Conservation (phyloP, 2,329 filamentous ascomycete species). For the Rosellinia necatrix region DNA sequence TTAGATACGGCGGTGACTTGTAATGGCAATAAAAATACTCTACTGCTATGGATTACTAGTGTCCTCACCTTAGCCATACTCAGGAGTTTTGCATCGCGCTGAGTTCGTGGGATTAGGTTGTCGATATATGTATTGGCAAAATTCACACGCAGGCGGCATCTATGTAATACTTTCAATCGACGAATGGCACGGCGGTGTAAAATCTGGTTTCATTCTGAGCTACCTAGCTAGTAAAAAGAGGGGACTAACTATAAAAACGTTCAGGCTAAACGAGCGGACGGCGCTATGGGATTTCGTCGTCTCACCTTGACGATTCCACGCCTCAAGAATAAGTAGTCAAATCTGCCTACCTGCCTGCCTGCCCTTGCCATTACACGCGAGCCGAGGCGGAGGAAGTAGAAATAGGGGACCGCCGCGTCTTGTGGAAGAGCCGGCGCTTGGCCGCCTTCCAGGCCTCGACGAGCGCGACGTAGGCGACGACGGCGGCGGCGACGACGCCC, state of each 20-base stretch:
- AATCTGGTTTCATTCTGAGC: slow-evolving; percentile 3
- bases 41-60: no score
- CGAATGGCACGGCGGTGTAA: not conserved
- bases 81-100: no score
- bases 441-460: slow-evolving; percentile 72
- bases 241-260: not conserved
- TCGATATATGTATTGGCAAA: not conserved
- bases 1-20: no score
- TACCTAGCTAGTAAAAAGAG: not conserved
- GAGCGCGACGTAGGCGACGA: slow-evolving; percentile 64
- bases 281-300: slow-evolving; percentile 2
- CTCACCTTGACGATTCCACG: slow-evolving; percentile 5
- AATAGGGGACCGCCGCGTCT: not conserved
- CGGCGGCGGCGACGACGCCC: slow-evolving; percentile 66
- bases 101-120: no score
- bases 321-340: not conserved
- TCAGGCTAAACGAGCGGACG: not conserved
- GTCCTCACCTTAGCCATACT: no score
- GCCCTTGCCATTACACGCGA: not conserved
- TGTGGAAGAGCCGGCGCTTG: slow-evolving; percentile 55
- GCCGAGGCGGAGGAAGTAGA: not conserved
- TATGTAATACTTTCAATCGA: not conserved
- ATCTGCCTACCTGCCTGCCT: not conserved
- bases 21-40: no score
- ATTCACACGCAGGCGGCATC: not conserved